Evolutionary conservation across 768 basidiomycete species (phyloP).

Genomic region (Fibroporia radiculosa): DNA sequence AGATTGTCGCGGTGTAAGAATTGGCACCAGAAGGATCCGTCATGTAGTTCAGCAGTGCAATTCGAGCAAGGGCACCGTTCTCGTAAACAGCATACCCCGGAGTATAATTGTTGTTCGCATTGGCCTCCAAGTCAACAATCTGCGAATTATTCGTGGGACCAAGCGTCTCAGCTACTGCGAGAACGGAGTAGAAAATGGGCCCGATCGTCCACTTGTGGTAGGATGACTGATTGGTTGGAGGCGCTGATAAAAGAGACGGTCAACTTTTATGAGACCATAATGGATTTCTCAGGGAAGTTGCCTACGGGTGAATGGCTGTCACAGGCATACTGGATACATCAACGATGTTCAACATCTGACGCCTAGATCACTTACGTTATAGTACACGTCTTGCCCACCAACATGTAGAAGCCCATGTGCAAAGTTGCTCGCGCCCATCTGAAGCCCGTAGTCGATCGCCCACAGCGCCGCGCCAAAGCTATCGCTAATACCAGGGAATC

Average conservation of each 20-base stretch:
- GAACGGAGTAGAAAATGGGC: conserved; percentile 39
- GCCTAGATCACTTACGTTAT: conserved; percentile 38
- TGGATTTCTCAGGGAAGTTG: neutral
- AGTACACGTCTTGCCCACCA: conserved; percentile 40
- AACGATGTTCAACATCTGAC: neutral
- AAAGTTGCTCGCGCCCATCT: conserved; percentile 43
- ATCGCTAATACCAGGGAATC: conserved; percentile 46
- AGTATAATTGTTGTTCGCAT: conserved; percentile 27
- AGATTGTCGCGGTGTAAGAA: conserved; percentile 29
- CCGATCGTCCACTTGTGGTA: conserved; percentile 39
- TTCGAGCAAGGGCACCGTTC: conserved; percentile 30
- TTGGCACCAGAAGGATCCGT: conserved; percentile 34
- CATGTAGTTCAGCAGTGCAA: conserved; percentile 43
- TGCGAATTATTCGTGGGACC: conserved; percentile 33
- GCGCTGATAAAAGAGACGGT: conserved; percentile 21
- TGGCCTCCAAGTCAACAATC: conserved; percentile 33
- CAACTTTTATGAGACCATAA: neutral
- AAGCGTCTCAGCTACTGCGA: conserved; percentile 39
- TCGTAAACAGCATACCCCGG: conserved; percentile 46
- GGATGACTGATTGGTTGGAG: conserved; percentile 34
- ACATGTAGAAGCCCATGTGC: conserved; percentile 39
- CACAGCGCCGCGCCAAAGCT: conserved; percentile 45
- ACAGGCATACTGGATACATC: neutral
- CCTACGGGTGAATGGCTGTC: conserved; percentile 42
- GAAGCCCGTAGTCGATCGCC: conserved; percentile 42